Evolutionary conservation across 768 basidiomycete genomes (phyloP), one percentile per base, ranked within the genome.

Genomic region (Boletus patriciae): DNA sequence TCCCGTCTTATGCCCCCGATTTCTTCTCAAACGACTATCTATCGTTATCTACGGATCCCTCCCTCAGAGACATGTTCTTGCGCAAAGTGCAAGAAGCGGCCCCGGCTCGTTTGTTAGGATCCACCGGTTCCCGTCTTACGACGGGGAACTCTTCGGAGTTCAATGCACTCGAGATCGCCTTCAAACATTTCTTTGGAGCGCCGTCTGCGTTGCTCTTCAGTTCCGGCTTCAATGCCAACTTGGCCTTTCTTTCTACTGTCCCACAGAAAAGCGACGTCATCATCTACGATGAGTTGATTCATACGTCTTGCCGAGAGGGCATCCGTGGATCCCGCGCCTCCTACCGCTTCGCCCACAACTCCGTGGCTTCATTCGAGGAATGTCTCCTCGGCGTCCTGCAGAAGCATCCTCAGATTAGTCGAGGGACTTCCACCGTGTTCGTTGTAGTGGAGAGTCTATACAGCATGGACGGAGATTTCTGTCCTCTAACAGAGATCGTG

Each of bases 381-480:
- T 49, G 57, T 55, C 49, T 83, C 42, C 42, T 58, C 21, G 12
- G 29, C 13, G 41, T 61, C 11, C 63, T 76, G n/a, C 60, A 70
- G 27, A 54, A 65, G 25, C 55, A 61, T 19, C 61, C 61, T 10
- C 54, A 51, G 33, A 62, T 72, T 31, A 54, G 36, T 19, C 52
- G 34, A 0, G 74, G 74, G 0, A 64, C 66, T 33, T 55, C 55
- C 41, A 73, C 59, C 42, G 62, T 84, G 10, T 84, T 82, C 62
- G 61, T 85, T 19, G 74, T 78, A 0, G 71, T 83, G 9, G 83
- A 85, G 69, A 74, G 75, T 9, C 67, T 83, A 15, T 84, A 85
- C 65, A 81, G 80, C 57, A 84, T 85, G 83, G 82, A 85, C 46
- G 84, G 84, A 8, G 80, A 82, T 56, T 72, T 83, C 33, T 72